Percentiles rank a stretch among this genome's conserved stretches.
Evolutionary conservation across 495 filamentous ascomycete species (phyloP).

Genomic region (Aspergillus mulundensis): DNA sequence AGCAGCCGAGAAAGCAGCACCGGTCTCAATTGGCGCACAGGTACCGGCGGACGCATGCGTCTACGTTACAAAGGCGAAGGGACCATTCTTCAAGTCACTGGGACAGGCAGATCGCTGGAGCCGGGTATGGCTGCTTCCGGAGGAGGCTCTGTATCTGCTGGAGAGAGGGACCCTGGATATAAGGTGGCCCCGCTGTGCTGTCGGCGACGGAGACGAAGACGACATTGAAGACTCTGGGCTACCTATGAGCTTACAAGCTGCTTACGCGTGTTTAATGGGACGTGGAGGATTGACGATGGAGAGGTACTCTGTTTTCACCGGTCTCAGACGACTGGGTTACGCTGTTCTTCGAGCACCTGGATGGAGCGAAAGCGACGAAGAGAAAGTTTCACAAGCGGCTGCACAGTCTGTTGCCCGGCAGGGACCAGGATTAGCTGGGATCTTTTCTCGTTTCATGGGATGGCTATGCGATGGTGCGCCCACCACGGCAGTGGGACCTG

Average conservation of each 20-base stretch:
- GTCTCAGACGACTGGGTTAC: slow-evolving; percentile 81
- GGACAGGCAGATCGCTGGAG: slow-evolving; percentile 54
- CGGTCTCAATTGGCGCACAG: slow-evolving; percentile 15
- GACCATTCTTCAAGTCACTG: slow-evolving; percentile 53
- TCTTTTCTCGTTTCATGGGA: slow-evolving; percentile 29
- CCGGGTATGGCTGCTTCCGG: slow-evolving; percentile 77
- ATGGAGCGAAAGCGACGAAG: slow-evolving; percentile 35
- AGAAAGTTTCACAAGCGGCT: slow-evolving; percentile 8
- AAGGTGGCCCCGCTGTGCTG: slow-evolving; percentile 61
- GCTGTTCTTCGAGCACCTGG: slow-evolving; percentile 64
- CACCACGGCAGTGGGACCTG: slow-evolving; percentile 54
- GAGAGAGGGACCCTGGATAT: slow-evolving; percentile 84
- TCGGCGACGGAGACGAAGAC: slow-evolving; percentile 26
- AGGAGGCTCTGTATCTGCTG: slow-evolving; percentile 84
- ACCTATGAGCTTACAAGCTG: slow-evolving; percentile 85
- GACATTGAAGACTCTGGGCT: slow-evolving; percentile 52
- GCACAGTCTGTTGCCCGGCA: slow-evolving; percentile 11
- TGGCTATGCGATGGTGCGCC: slow-evolving; percentile 30
- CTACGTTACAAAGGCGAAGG: slow-evolving; percentile 43
- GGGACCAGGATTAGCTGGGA: slow-evolving; percentile 31
- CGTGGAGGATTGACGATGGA: slow-evolving; percentile 66
- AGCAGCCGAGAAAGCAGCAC: slow-evolving; percentile 21
- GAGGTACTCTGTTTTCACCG: slow-evolving; percentile 79
- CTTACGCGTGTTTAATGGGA: slow-evolving; percentile 76
- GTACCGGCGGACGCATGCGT: slow-evolving; percentile 39